These are phyloP conservation scores for Coemansia sp. DNA, from an alignment of 192 early-diverging fungal species.

Conservation along the genomic window DNA sequence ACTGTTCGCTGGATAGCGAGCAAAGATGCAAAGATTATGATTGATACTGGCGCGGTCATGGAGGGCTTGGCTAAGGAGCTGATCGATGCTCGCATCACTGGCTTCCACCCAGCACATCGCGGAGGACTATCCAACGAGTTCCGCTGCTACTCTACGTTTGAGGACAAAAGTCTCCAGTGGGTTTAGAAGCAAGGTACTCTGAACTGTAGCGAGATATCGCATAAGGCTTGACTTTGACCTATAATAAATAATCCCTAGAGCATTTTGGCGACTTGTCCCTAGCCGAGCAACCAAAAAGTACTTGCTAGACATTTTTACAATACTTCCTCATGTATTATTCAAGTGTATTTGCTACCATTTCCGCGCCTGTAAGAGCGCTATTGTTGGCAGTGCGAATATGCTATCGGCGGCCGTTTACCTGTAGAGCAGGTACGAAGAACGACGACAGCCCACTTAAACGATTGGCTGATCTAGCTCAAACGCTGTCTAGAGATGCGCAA, in stretches of 20 bases:
- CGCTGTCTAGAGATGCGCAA: not conserved
- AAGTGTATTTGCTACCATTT: not conserved
- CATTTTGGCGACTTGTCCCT: not conserved
- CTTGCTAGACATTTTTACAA: not conserved
- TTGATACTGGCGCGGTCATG: conserved; percentile 61
- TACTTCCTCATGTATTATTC: not conserved
- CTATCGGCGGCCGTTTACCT: not conserved
- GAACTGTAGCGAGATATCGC: not conserved
- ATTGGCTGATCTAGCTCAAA: conserved; percentile 3
- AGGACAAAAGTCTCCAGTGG: conserved; percentile 46
- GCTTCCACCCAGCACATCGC: conserved; percentile 65
- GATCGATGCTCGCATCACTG: conserved; percentile 59
- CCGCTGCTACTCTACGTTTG: conserved; percentile 64
- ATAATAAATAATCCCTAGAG: not conserved
- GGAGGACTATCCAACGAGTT: conserved; percentile 80
- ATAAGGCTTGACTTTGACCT: not conserved
- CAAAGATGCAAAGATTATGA: conserved; percentile 33
- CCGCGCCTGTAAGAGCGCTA: not conserved
- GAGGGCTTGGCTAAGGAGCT: conserved; percentile 50
- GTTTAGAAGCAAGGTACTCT: not conserved
- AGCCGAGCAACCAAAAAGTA: not conserved
- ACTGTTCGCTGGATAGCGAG: conserved; percentile 60
- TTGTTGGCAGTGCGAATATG: not conserved
- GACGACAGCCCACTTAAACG: not conserved
- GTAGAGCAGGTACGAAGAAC: not conserved